phyloP scores from a whole-genome alignment of 352 stramenopile genomes.

The Hyaloperonospora brassicae region DNA sequence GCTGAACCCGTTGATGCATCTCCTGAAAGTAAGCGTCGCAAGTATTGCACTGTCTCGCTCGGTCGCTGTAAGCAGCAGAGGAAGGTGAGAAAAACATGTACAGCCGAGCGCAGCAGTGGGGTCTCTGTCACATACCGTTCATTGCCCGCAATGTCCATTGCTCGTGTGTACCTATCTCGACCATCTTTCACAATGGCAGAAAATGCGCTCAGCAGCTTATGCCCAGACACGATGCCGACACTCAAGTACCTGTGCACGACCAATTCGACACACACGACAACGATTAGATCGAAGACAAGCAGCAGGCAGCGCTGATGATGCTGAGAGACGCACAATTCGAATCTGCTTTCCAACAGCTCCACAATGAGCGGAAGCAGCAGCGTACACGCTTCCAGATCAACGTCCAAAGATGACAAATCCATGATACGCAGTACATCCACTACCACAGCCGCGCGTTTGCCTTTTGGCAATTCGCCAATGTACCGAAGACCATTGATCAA shows the following conservation, averaged over 20 bases:
- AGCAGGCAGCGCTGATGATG: not conserved
- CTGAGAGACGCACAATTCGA: conserved; percentile 41
- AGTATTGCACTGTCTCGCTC: conserved; percentile 45
- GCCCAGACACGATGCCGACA: conserved; percentile 45
- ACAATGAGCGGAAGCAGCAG: conserved; percentile 72
- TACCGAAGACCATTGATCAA: conserved; percentile 66
- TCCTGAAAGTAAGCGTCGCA: conserved; percentile 66
- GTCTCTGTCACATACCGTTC: conserved; percentile 34
- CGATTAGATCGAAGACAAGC: conserved; percentile 1
- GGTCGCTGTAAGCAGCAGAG: conserved; percentile 6
- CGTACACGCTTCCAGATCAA: conserved; percentile 69
- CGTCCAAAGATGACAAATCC: conserved; percentile 46
- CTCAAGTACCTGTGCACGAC: conserved; percentile 40
- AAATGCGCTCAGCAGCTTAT: conserved; percentile 69
- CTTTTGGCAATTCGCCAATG: conserved; percentile 49
- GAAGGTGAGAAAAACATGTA: too few relatives aligned
- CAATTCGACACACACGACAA: not conserved
- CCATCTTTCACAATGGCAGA: conserved; percentile 61
- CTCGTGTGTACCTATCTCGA: conserved; percentile 37
- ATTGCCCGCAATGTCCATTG: conserved; percentile 68
- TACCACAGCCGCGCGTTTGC: conserved; percentile 63
- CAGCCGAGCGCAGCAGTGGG: not conserved
- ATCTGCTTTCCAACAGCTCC: conserved; percentile 57
- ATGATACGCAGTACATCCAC: conserved; percentile 64
- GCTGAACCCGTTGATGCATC: conserved; percentile 42